phyloP scores from a whole-genome alignment of 495 filamentous ascomycete genomes.

The Echria macrotheca region DNA sequence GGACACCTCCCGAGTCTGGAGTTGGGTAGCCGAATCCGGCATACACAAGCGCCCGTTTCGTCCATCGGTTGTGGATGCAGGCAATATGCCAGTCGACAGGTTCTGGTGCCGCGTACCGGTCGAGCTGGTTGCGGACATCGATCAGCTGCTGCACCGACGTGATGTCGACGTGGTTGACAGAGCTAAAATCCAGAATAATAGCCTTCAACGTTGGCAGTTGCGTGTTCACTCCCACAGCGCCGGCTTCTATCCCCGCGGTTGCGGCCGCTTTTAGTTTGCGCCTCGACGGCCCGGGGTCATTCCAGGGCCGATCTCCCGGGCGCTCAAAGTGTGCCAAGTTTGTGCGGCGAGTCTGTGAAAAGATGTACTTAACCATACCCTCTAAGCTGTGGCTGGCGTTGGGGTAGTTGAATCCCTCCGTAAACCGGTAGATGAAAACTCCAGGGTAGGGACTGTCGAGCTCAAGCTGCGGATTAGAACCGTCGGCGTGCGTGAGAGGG shows the following conservation, averaged over 20 bases:
- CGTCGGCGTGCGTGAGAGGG: constrained; percentile 82
- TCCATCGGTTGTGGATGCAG: constrained; percentile 94
- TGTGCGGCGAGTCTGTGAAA: constrained; percentile 70
- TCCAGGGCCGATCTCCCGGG: constrained; percentile 89
- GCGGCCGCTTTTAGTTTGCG: constrained; percentile 30
- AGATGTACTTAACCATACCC: constrained; percentile 66
- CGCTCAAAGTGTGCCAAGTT: constrained; percentile 56
- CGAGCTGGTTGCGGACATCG: constrained; percentile 95
- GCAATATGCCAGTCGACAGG: constrained; percentile 95
- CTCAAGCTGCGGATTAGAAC: constrained; percentile 81
- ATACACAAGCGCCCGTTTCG: constrained; percentile 86
- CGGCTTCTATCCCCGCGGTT: constrained; percentile 26
- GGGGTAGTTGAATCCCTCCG: constrained; percentile 94
- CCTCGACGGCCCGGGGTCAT: constrained; percentile 73
- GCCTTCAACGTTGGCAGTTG: constrained; percentile 76
- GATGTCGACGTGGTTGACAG: constrained; percentile 93
- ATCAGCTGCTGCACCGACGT: constrained; percentile 93
- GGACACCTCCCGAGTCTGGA: constrained; percentile 43
- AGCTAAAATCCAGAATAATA: constrained; percentile 90
- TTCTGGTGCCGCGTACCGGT: constrained; percentile 77
- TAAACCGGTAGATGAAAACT: constrained; percentile 96
- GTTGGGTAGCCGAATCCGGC: constrained; percentile 87
- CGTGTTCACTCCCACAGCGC: constrained; percentile 40
- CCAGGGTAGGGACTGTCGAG: constrained; percentile 80
- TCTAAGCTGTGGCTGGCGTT: constrained; percentile 92